Evolutionary conservation across 2,329 filamentous ascomycete genomes (phyloP), one percentile per base, ranked within the genome.

Genomic region (Penicillium sp.): DNA sequence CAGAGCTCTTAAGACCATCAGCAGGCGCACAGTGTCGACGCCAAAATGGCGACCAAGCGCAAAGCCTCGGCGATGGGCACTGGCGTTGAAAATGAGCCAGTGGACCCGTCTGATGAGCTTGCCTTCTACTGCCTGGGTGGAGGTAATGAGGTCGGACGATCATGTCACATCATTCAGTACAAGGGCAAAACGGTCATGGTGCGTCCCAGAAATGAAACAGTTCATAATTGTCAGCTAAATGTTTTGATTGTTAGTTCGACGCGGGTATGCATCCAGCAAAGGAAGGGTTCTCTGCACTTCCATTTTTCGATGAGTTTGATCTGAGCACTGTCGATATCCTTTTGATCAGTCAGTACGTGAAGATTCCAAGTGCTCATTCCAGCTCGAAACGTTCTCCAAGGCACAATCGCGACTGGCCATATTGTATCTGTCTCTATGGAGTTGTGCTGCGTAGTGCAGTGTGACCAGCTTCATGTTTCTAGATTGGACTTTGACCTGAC

Each of bases 111-210:
- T 1, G 93, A 98, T 66, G 90, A 97, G 75, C 81, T 98, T 49
- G 87, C 90, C 74, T 98, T 98, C 64, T 80, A 95, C 46, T 94
- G 89, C 62, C 76, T 98, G 34, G 93, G 93, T 52, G 93, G 93
- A 52, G 93, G 93, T 58, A 97, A 96, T 69, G 93, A 98, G 72
- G 93, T 98, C 53, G 93, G 93, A 46, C 81, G 93, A 57, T 97
- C 93, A 57, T 97, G 93, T 70, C 93, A 98, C 67, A 95, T 98
- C 60, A 84, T 98, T 51, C 90, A 97, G 65, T 98, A 98, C 80
- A 98, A 97, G 73, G 93, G 93, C 53, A 98, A 98, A 72, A 97
- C 91, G 5, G 89, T 98, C 58, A 98, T 98, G 93, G 90, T 94
- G 75, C 59, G 82, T 67, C 18, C 18, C 18, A 18, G 18, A 18